Evolutionary conservation across 495 filamentous ascomycete species (phyloP), one percentile per base, ranked within the genome.

Genomic region (Darksidea phi): DNA sequence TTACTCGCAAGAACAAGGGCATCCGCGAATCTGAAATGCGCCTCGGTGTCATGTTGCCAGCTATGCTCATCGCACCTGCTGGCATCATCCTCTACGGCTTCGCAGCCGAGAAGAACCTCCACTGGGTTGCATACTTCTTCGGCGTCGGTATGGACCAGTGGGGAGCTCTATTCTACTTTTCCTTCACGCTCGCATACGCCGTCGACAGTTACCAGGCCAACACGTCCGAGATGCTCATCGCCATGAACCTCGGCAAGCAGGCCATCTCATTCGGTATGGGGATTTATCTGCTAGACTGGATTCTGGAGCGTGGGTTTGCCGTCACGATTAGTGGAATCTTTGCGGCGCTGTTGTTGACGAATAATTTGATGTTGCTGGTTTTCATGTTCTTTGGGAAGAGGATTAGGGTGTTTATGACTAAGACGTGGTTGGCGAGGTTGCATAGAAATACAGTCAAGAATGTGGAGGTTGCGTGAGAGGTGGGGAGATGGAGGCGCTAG

Each of bases 171-270:
- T 84, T 85, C 58, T 85, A 78, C 59, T 85, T 85, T 69, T 77
- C 77, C 5, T 82, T 84, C 56, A 81, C 80, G n/a, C 72, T 85
- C 11, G 82, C 82, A 3, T 84, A 85, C 48, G 79, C 80, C 1
- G 78, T 85, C 12, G 82, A 85, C 67, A 78, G 74, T 12, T 84
- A 85, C 64, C 75, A 77, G n/a, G 73, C 78, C 1, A 84, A 84
- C 52, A 78, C 78, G 11, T 76, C 72, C 0, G 83, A 87, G 67
- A 85, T 87, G 84, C 72, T 87, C 26, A 87, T 87, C 63, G 82
- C 81, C 2, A 85, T 87, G 82, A 86, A 85, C 60, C 64, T 87
- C 23, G 84, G 84, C n/a, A 87, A 87, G 59, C 82, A 85, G 69
- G 78, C 80, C 4, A 83, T 87, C 47, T 78, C 74, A 50, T 86